Conservation (phyloP, 2,329 filamentous ascomycete genomes). For the Curvularia sp. region DNA sequence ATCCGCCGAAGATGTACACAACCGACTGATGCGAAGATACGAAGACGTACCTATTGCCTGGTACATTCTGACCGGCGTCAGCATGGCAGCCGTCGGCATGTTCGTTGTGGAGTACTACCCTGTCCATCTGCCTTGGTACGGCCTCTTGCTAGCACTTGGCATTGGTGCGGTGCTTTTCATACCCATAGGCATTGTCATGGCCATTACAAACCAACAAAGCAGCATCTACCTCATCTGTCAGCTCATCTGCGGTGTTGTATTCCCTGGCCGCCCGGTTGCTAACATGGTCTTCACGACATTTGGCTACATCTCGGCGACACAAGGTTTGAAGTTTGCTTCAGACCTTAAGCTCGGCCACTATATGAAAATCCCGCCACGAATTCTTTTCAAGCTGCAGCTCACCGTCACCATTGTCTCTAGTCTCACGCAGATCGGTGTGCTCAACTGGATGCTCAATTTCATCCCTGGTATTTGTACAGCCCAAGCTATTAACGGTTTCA, state of each 20-base stretch:
- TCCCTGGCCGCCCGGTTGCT: slow-evolving; percentile 83
- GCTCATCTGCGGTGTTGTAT: slow-evolving; percentile 80
- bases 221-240: slow-evolving; percentile 88
- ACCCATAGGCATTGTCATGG: slow-evolving; percentile 91
- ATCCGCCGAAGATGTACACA: slow-evolving; percentile 80
- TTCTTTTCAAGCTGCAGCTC: slow-evolving; percentile 80
- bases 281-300: slow-evolving; percentile 96
- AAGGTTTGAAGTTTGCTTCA: slow-evolving; percentile 87
- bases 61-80: slow-evolving; percentile 78
- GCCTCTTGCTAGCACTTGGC: slow-evolving; percentile 76
- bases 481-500: slow-evolving; percentile 84
- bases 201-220: slow-evolving; percentile 87
- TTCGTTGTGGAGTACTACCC: slow-evolving; percentile 83
- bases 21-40: slow-evolving; percentile 82
- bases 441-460: slow-evolving; percentile 89
- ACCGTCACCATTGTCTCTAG: slow-evolving; percentile 78
- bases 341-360: slow-evolving; percentile 89
- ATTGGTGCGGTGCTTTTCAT: slow-evolving; percentile 86
- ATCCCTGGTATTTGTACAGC: slow-evolving; percentile 80
- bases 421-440: slow-evolving; percentile 79
- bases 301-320: slow-evolving; percentile 85
- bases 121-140: slow-evolving; percentile 85
- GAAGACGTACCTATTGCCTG: slow-evolving; percentile 81
- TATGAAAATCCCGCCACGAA: slow-evolving; percentile 85
- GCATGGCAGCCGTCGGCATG: slow-evolving; percentile 79